Evolutionary conservation across 2,329 filamentous ascomycete species (phyloP).

Genomic region (Whalleya microplaca): DNA sequence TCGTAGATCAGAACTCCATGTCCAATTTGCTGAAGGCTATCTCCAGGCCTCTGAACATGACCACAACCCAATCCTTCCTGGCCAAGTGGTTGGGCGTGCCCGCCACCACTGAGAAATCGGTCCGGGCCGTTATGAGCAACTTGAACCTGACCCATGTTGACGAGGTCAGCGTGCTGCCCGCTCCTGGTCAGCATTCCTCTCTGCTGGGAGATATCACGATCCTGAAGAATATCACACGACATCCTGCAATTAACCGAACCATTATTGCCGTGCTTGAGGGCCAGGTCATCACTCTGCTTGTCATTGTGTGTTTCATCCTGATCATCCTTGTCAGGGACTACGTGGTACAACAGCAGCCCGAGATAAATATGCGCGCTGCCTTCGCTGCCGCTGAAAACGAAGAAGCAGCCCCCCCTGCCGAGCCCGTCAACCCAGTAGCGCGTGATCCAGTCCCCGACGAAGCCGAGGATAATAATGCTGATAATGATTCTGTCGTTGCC

Average conservation of each 20-base stretch:
- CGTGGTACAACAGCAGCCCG: constrained; percentile 96
- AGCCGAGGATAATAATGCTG: constrained; percentile 24
- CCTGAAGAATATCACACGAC: constrained; percentile 67
- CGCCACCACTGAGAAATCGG: constrained; percentile 17
- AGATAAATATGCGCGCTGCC: constrained; percentile 78
- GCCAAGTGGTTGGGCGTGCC: constrained; percentile 33
- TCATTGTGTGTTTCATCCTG: constrained; percentile 94
- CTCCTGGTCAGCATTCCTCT: constrained; percentile 40
- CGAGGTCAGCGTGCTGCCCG: constrained; percentile 20
- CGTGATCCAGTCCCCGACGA: constrained; percentile 13
- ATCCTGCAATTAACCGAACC: constrained; percentile 73
- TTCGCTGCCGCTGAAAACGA: constrained; percentile 56
- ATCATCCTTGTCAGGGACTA: constrained; percentile 96
- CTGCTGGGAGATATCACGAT: constrained; percentile 62
- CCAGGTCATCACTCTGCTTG: constrained; percentile 87
- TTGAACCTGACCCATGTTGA: constrained; percentile 30
- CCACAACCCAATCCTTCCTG: constrained; percentile 39
- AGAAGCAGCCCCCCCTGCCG: constrained; percentile 26
- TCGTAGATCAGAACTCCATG: constrained; percentile 42
- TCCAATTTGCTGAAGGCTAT: constrained; percentile 33
- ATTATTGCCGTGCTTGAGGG: constrained; percentile 87
- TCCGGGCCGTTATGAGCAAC: constrained; percentile 20
- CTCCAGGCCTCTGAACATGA: constrained; percentile 39
- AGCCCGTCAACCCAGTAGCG: constrained; percentile 15
- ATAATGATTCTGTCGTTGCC: constrained; percentile 14